Conservation (phyloP, 768 basidiomycete species). For the Podaxis sp. region DNA sequence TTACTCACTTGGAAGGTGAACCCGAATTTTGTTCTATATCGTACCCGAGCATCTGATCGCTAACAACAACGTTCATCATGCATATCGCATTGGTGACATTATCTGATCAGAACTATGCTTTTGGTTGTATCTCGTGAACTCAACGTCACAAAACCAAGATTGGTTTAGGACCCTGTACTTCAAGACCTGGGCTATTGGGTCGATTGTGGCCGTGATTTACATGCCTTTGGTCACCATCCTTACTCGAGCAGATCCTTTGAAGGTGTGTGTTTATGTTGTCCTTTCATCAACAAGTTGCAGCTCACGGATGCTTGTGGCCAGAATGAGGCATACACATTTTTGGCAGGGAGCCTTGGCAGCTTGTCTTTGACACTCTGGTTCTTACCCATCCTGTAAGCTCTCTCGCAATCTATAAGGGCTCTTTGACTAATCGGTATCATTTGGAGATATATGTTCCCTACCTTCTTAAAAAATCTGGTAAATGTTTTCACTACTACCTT, state of each 20-base stretch:
- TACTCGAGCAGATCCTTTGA: constrained; percentile 56
- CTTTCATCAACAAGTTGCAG: constrained; percentile 9
- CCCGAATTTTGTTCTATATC: not conserved
- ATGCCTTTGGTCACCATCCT: constrained; percentile 73
- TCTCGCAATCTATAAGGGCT: not conserved
- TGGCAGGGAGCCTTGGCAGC: constrained; percentile 70
- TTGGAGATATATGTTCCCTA: constrained; percentile 62
- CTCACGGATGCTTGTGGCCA: constrained; percentile 26
- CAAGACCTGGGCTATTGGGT: constrained; percentile 71
- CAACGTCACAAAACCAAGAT: constrained; percentile 58
- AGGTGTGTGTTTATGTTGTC: constrained; percentile 38
- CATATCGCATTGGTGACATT: not conserved
- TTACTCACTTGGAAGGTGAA: constrained; percentile 78
- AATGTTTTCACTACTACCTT: constrained; percentile 20
- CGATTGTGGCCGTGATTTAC: constrained; percentile 54
- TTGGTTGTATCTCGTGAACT: constrained; percentile 81
- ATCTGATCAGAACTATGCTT: constrained; percentile 70
- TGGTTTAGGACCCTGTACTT: constrained; percentile 82
- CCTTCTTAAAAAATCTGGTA: constrained; percentile 63
- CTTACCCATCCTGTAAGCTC: constrained; percentile 60
- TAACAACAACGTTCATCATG: not conserved
- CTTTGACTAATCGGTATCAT: not conserved
- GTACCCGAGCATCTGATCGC: not conserved
- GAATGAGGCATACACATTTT: constrained; percentile 70
- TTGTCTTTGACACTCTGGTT: constrained; percentile 74